Evolutionary conservation across 768 basidiomycete genomes (phyloP).

Genomic region (Leccinum sublutescens): DNA sequence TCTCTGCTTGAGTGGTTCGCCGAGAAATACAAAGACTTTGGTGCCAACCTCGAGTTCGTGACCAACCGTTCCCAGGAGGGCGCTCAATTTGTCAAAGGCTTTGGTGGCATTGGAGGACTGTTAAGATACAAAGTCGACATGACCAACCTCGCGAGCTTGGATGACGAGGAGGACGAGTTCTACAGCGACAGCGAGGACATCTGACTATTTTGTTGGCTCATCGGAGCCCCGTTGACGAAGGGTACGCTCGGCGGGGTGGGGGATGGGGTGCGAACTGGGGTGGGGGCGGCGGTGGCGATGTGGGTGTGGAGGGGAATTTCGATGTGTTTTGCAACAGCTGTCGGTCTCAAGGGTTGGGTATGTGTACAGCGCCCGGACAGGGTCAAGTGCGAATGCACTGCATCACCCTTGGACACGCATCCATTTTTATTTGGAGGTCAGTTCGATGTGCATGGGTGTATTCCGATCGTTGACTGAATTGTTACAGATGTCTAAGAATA

Average conservation of each 20-base stretch:
- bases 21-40: slow-evolving; percentile 98
- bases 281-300: background rate
- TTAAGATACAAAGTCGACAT: slow-evolving; percentile 98
- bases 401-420: slow-evolving; percentile 11
- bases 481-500: slow-evolving; percentile 9
- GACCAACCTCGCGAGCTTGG: slow-evolving; percentile 66
- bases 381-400: slow-evolving; percentile 8
- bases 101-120: slow-evolving; percentile 96
- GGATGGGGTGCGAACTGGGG: slow-evolving; percentile 17
- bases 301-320: slow-evolving; percentile 4
- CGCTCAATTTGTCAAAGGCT: slow-evolving; percentile 96
- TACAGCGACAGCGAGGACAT: slow-evolving; percentile 73
- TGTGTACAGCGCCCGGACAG: slow-evolving; percentile 10
- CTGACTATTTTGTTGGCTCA: slow-evolving; percentile 88
- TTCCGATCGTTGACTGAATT: slow-evolving; percentile 4
- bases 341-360: background rate
- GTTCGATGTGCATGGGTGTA: background rate
- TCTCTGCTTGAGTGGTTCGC: slow-evolving; percentile 97
- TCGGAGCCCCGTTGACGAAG: slow-evolving; percentile 68
- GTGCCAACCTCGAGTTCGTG: slow-evolving; percentile 92
- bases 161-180: slow-evolving; percentile 85
- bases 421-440: slow-evolving; percentile 21
- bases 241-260: slow-evolving; percentile 68
- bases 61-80: slow-evolving; percentile 97
- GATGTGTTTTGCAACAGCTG: slow-evolving; percentile 7